Evolutionary conservation across 1,284 basidiomycete genomes (phyloP), one percentile per base, ranked within the genome.

Genomic region (Austroboletus rostrupii): DNA sequence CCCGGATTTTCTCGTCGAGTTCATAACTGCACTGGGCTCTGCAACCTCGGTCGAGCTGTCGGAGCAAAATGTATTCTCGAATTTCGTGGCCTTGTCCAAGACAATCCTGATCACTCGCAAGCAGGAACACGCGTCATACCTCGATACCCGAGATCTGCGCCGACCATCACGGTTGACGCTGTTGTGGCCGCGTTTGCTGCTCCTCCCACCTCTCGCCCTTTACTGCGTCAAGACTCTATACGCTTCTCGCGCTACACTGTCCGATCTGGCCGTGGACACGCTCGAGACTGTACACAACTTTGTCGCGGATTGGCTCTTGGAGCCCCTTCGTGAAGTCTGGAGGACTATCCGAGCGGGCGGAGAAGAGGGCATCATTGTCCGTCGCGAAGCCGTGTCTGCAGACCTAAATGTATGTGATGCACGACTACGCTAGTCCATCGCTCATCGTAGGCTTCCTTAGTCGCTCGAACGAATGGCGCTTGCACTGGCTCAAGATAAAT

Each of bases 401-500:
- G 92, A 96, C 64, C 64, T 92, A 46, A 79, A 88, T 54, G 88
- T 89, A 60, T 59, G 78, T 69, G n/a, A 32, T 21, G 20, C 26
- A 17, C 14, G 37, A 13, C 23, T 14, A 3, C 16, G n/a, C 9
- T 37, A 16, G 23, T 46, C 33, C 28, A 20, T 40, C 17, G 10
- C 47, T 56, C 47, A 64, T 13, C n/a, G 9, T 26, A 32, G 45
- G 26, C 29, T 46, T n/a, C 28, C 19, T 13, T 47, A 96, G 87
- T 93, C 90, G 20, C 76, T 99, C 13, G 90, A 97, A 69, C 78
- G 96, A 35, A 99, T 99, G 96, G 85, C 93, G 4, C 69, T 93
- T 2, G 80, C 89, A 28, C 79, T 98, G 5, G 92, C 91, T 1
- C 75, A 77, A 51, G 96, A 98, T 57, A 85, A 90, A 62, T 72